Evolutionary conservation across 768 basidiomycete species (phyloP).

Genomic region (Suillus americanus): DNA sequence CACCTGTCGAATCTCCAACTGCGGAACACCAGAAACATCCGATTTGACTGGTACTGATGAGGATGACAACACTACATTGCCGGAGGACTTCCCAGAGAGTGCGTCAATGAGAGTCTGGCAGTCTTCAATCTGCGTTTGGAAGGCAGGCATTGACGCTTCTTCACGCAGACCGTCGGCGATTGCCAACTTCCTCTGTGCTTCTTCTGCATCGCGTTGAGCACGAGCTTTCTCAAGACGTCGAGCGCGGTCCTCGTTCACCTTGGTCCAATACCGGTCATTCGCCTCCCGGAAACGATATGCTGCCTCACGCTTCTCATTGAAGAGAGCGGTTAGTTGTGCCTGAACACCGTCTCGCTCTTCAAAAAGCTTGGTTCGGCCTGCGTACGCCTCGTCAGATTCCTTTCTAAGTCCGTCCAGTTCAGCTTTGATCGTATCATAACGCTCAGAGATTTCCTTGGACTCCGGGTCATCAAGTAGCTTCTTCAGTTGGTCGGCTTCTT

Average conservation of each 20-base stretch:
- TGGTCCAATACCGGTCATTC: constrained; percentile 79
- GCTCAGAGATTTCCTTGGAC: constrained; percentile 73
- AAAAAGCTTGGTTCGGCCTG: constrained; percentile 76
- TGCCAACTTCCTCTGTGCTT: constrained; percentile 78
- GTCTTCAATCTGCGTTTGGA: constrained; percentile 91
- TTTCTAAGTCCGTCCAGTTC: constrained; percentile 88
- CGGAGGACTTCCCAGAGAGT: constrained; percentile 67
- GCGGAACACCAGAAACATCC: constrained; percentile 64
- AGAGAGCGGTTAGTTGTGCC: constrained; percentile 67
- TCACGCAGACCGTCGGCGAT: constrained; percentile 80
- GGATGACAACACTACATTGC: constrained; percentile 43
- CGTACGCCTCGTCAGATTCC: constrained; percentile 82
- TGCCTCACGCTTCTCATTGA: constrained; percentile 75
- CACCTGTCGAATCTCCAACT: constrained; percentile 84
- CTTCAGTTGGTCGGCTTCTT: constrained; percentile 72
- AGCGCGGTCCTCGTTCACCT: constrained; percentile 87
- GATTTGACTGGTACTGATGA: constrained; percentile 38
- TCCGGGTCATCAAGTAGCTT: constrained; percentile 91
- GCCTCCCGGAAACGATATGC: constrained; percentile 72
- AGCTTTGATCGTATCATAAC: constrained; percentile 77
- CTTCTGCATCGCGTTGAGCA: constrained; percentile 73
- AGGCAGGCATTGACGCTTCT: constrained; percentile 89
- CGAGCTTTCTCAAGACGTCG: constrained; percentile 77
- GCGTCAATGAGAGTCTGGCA: constrained; percentile 90
- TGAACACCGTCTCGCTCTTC: constrained; percentile 82